These are phyloP conservation scores for Rhodotorula glutinis DNA, from an alignment of 1,284 basidiomycete genomes.

Conservation along the genomic window DNA sequence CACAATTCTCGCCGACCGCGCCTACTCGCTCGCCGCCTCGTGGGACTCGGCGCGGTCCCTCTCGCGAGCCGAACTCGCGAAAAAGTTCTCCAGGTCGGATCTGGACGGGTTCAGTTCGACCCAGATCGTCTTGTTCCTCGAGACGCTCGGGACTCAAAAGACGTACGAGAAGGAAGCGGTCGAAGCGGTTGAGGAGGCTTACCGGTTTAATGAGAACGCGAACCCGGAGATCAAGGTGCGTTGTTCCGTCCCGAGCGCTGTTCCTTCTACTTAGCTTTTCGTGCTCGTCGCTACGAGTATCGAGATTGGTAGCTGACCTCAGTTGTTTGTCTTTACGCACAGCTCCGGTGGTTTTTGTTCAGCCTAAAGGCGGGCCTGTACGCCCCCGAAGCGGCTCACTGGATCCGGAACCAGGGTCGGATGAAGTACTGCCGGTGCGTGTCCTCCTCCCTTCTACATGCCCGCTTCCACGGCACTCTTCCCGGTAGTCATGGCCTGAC, in stretches of 20 bases:
- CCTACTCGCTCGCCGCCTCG: slow-evolving; percentile 62
- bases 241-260: slow-evolving; percentile 45
- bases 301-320: background rate
- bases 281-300: background rate
- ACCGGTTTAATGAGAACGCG: slow-evolving; percentile 55
- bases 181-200: slow-evolving; percentile 60
- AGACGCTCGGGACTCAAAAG: slow-evolving; percentile 59
- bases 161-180: slow-evolving; percentile 55
- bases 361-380: slow-evolving; percentile 55
- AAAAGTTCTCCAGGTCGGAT: slow-evolving; percentile 57
- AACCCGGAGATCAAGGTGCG: slow-evolving; percentile 72
- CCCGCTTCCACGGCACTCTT: no score
- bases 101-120: slow-evolving; percentile 62
- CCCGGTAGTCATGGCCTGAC: no score
- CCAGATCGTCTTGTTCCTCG: slow-evolving; percentile 65
- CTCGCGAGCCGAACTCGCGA: slow-evolving; percentile 53
- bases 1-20: slow-evolving; percentile 65
- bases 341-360: slow-evolving; percentile 42
- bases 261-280: background rate
- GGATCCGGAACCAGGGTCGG: slow-evolving; percentile 32
- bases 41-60: slow-evolving; percentile 68
- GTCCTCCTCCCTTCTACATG: background rate
- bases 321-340: background rate
- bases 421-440: slow-evolving; percentile 18
- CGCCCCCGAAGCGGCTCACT: slow-evolving; percentile 31